These are phyloP conservation scores for Diaporthe ilicicola DNA, from an alignment of 2,329 filamentous ascomycete species.

Conservation along the genomic window DNA sequence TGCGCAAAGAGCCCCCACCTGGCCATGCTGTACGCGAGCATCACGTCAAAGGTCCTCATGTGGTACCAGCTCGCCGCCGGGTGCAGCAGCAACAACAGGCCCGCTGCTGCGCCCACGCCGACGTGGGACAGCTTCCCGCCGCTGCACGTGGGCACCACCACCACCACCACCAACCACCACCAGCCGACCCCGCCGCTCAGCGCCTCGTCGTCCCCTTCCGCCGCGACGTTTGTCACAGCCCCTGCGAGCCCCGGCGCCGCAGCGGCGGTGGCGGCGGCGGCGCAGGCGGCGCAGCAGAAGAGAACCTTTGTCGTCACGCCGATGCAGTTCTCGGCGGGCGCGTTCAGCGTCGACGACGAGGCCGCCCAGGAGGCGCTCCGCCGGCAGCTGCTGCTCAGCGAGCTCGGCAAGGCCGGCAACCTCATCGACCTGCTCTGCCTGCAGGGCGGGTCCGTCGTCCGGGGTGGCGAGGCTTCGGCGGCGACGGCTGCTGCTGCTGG, in stretches of 20 bases:
- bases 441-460: conserved; percentile 19
- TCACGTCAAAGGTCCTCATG: conserved; percentile 35
- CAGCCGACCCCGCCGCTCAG: conserved; percentile 32
- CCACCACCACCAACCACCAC: not conserved
- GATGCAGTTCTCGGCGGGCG: conserved; percentile 32
- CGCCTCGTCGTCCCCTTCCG: conserved; percentile 27
- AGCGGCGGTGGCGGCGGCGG: not conserved
- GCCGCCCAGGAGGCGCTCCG: conserved; percentile 30
- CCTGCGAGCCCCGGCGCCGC: conserved; percentile 6
- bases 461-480: not conserved
- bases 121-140: conserved; percentile 31
- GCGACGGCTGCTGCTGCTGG: not conserved
- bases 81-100: conserved; percentile 25
- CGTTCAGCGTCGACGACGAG: conserved; percentile 33
- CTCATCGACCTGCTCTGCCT: conserved; percentile 32
- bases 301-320: conserved; percentile 30
- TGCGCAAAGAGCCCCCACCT: conserved; percentile 32
- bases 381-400: conserved; percentile 32
- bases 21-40: conserved; percentile 33
- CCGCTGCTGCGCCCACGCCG: not conserved
- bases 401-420: conserved; percentile 32
- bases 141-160: conserved; percentile 11
- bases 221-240: conserved; percentile 21
- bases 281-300: not conserved
- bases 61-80: conserved; percentile 33